A percentile compares a stretch with the other conserved stretches of the same genome.
Conservation (phyloP, 2,329 filamentous ascomycete genomes). For the Neopestalotiopsis sp. region DNA sequence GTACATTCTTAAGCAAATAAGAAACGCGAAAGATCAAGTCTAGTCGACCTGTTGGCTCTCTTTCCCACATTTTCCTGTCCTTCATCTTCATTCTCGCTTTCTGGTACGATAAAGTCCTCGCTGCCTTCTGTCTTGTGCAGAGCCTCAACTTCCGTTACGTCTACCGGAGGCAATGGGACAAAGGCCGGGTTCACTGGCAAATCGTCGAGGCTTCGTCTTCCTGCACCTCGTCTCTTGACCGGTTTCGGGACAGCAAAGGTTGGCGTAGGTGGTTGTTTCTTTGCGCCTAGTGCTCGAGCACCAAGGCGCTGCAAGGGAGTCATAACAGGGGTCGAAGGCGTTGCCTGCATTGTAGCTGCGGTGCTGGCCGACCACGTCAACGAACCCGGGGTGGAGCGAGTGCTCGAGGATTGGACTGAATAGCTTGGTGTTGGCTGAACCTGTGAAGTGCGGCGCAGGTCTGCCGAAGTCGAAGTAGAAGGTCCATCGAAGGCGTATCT, state of each 20-base stretch:
- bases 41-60: constrained; percentile 30
- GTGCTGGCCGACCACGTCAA: constrained; percentile 42
- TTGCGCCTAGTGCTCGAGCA: constrained; percentile 46
- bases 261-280: constrained; percentile 32
- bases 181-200: constrained; percentile 58
- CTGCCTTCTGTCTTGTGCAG: constrained; percentile 55
- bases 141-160: constrained; percentile 57
- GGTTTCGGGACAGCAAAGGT: constrained; percentile 26
- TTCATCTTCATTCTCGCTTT: constrained; percentile 46
- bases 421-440: constrained; percentile 40
- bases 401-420: constrained; percentile 27
- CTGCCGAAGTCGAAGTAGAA: constrained; percentile 27
- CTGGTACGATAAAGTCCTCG: constrained; percentile 61
- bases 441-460: constrained; percentile 26
- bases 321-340: constrained; percentile 44
- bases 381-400: constrained; percentile 28
- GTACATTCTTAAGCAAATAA: constrained; percentile 37
- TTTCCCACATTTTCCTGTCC: constrained; percentile 26
- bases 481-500: constrained; percentile 36
- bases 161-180: constrained; percentile 59
- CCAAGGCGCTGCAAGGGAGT: constrained; percentile 62
- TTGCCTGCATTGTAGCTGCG: constrained; percentile 48
- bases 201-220: constrained; percentile 36
- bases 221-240: constrained; percentile 28
- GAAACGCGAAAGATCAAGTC: constrained; percentile 56